Evolutionary conservation across 2,329 filamentous ascomycete genomes (phyloP).

Genomic region (Alternaria brassicicola): DNA sequence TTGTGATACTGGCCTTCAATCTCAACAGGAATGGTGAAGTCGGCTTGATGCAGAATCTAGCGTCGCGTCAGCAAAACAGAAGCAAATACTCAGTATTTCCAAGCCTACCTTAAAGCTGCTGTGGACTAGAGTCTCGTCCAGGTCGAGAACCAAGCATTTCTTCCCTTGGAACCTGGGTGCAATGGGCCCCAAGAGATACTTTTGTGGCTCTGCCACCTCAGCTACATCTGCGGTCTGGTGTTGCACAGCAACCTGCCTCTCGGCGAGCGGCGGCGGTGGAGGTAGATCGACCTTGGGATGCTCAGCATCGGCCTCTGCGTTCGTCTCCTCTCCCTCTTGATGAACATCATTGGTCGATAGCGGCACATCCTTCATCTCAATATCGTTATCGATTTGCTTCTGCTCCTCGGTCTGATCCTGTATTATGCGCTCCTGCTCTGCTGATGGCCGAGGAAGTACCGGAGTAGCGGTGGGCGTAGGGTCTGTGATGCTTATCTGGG

Average conservation of each 20-base stretch:
- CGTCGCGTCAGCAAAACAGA: slow-evolving; percentile 19
- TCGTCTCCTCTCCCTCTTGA: slow-evolving; percentile 40
- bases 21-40: slow-evolving; percentile 98
- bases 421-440: slow-evolving; percentile 52
- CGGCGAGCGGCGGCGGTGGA: slow-evolving; percentile 61
- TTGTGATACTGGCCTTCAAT: slow-evolving; percentile 99
- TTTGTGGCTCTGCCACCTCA: slow-evolving; percentile 58
- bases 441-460: slow-evolving; percentile 42
- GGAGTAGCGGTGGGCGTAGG: slow-evolving; percentile 54
- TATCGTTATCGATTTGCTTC: slow-evolving; percentile 58
- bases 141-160: slow-evolving; percentile 92
- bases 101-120: slow-evolving; percentile 91
- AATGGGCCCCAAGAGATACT: slow-evolving; percentile 81
- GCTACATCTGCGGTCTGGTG: slow-evolving; percentile 51
- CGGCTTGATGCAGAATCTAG: slow-evolving; percentile 94
- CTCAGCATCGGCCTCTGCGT: slow-evolving; percentile 34
- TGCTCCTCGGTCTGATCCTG: slow-evolving; percentile 58
- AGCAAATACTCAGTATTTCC: neutral
- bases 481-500: slow-evolving; percentile 52
- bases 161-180: slow-evolving; percentile 79
- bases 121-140: slow-evolving; percentile 96
- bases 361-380: slow-evolving; percentile 69
- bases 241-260: slow-evolving; percentile 50
- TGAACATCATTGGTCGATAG: slow-evolving; percentile 59
- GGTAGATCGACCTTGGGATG: slow-evolving; percentile 57